Conservation (phyloP, 106 monocot species). For the Acanthochlamys bracteata region DNA sequence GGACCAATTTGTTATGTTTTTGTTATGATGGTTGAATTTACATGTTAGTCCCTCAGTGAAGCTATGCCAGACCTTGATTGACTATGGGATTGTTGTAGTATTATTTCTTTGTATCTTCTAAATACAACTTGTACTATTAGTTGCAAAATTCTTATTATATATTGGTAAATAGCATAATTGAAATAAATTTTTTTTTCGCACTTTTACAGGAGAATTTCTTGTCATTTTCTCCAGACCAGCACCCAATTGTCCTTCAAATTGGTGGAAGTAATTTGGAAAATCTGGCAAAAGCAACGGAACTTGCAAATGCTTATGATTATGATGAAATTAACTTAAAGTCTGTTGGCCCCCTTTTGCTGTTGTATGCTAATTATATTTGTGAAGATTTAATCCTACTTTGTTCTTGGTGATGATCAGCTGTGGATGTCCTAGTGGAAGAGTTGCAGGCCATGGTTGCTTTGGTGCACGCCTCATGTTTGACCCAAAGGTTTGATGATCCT, state of each 20-base stretch:
- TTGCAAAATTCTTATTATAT: no score
- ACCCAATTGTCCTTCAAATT: slow-evolving; percentile 95
- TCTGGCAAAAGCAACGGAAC: slow-evolving; percentile 83
- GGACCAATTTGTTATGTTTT: no score
- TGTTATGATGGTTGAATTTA: no score
- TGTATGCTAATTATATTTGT: no score
- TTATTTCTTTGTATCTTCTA: no score
- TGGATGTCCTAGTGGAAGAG: slow-evolving; percentile 96
- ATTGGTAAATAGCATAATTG: no score
- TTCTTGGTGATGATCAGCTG: slow-evolving; percentile 44
- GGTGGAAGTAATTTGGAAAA: slow-evolving; percentile 95
- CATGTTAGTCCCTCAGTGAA: no score
- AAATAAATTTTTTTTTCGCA: slow-evolving; percentile 8
- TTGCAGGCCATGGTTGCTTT: slow-evolving; percentile 99
- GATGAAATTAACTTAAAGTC: slow-evolving; percentile 98
- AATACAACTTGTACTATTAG: no score
- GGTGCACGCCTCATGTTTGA: slow-evolving; percentile 93
- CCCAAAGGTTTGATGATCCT: slow-evolving; percentile 59
- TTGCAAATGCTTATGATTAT: slow-evolving; percentile 70
- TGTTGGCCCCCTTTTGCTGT: no score
- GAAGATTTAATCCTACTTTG: no score
- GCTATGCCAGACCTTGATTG: no score
- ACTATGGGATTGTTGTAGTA: no score
- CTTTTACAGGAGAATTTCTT: slow-evolving; percentile 82
- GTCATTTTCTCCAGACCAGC: slow-evolving; percentile 75